Base-by-base conservation (phyloP, 768 basidiomycete genomes). In the Russula dissimulans region DNA sequence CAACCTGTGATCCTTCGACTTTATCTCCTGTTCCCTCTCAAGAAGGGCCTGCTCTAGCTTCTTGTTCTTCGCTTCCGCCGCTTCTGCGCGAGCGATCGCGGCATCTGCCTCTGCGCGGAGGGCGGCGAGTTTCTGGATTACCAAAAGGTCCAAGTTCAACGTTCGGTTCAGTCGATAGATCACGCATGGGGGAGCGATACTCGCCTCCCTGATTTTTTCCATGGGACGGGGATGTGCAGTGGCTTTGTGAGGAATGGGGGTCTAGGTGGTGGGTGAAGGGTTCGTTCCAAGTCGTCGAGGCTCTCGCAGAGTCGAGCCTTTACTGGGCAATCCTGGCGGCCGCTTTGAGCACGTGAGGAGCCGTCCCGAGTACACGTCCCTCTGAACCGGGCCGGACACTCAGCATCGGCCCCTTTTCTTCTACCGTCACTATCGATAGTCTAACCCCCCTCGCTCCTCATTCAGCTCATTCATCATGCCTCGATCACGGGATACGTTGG, bases 1-100 rank as follows among this genome's bases (percentile, higher is more conserved):
- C 45, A 62, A 18, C 41, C 45, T 52, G 56, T 62, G 61, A 36
- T 62, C 51, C 26, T 62, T 62, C 11, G 61, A 62, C 56, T 47
- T 53, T n/a, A 62, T 54, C 4, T 62, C 61, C 36, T 62, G 55
- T 0, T 62, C 61, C 41, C n/a, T 52, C 45, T 62, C 56, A 12
- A 62, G 61, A 5, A 62, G 56, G 2, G 61, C 32, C n/a, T 62
- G 56, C 41, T 62, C 48, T 32, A 62, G 61, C 45, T 14, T 4
- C 56, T 62, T 62, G 29, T 43, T 54, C 32, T 53, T 53, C 10
- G 39, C 18, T 9, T 57, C 61, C 15, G 56, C 55, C 12, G 12
- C 15, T 22, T 62, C 61, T 26, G 61, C 61, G 17, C 56, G 61
- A 14, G 4, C 5, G 10, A 31, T 14, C 4, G 61, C 61, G 11